Evolutionary conservation across 306 rosid species (phyloP).

Genomic region (Acacia confusa): DNA sequence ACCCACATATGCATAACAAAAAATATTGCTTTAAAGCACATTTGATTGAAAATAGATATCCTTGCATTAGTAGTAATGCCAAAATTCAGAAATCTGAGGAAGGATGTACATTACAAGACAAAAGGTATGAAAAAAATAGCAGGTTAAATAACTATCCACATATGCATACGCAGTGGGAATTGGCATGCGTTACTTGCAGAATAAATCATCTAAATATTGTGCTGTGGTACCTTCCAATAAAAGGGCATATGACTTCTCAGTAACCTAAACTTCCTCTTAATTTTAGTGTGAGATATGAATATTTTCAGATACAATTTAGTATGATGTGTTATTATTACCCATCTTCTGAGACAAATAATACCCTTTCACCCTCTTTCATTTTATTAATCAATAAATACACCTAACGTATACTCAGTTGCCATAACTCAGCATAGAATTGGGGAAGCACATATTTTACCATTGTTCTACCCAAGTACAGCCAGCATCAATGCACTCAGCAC

Average conservation of each 20-base stretch:
- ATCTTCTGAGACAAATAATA: background rate
- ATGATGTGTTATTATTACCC: slow-evolving; percentile 4
- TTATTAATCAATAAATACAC: background rate
- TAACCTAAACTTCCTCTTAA: background rate
- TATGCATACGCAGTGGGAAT: slow-evolving; percentile 1
- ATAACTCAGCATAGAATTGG: background rate
- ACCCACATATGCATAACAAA: background rate
- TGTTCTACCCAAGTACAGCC: slow-evolving; percentile 96
- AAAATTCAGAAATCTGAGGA: slow-evolving; percentile 6
- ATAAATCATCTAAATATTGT: slow-evolving; percentile 1
- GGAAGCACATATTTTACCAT: slow-evolving; percentile 55
- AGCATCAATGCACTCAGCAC: slow-evolving; percentile 96
- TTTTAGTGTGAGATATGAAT: background rate
- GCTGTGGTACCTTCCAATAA: slow-evolving; percentile 1
- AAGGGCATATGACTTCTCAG: slow-evolving; percentile 2
- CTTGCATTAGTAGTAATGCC: slow-evolving; percentile 2
- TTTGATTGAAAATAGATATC: background rate
- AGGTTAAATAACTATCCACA: background rate
- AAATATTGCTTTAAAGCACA: background rate
- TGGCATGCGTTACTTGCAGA: background rate
- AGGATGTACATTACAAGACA: background rate
- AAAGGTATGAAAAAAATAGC: background rate
- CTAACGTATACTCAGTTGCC: slow-evolving; percentile 12
- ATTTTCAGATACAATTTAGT: background rate
- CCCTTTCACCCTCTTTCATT: background rate